A percentile compares a stretch with the other conserved stretches of the same genome.
These are phyloP conservation scores for Dryas integrifolia DNA, from an alignment of 331 rosid species.

Conservation along the genomic window DNA sequence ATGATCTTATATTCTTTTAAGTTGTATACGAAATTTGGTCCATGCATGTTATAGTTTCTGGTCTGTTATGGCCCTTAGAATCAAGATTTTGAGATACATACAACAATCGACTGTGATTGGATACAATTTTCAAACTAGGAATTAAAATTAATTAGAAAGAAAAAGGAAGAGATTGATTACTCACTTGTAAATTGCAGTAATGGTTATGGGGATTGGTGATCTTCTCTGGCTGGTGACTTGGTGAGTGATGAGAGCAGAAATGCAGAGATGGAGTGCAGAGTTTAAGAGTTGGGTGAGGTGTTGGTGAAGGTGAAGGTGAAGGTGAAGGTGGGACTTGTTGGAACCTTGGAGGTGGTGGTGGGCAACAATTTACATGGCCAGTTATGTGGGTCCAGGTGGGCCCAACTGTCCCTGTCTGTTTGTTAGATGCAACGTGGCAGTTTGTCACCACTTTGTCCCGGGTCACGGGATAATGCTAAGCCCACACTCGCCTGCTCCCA, in stretches of 20 bases:
- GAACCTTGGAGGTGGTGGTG: too few species aligned
- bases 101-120: too few species aligned
- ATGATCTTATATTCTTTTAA: too few species aligned
- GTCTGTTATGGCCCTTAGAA: too few species aligned
- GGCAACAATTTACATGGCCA: too few species aligned
- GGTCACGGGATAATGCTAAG: neutral
- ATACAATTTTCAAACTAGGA: too few species aligned
- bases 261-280: too few species aligned
- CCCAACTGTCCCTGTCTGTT: conserved; percentile 14
- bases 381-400: conserved; percentile 10
- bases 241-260: neutral
- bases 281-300: neutral
- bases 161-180: neutral
- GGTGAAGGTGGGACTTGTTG: neutral
- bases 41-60: too few species aligned
- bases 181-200: neutral
- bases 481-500: neutral
- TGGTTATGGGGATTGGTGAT: too few species aligned
- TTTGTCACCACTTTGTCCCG: conserved; percentile 14
- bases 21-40: too few species aligned
- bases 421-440: conserved; percentile 24
- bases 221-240: too few species aligned
- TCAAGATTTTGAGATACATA: too few species aligned
- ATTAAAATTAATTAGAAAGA: neutral
- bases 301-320: neutral